Conservation (phyloP, 164 flowering plant species). For the Protea cynaroides region DNA sequence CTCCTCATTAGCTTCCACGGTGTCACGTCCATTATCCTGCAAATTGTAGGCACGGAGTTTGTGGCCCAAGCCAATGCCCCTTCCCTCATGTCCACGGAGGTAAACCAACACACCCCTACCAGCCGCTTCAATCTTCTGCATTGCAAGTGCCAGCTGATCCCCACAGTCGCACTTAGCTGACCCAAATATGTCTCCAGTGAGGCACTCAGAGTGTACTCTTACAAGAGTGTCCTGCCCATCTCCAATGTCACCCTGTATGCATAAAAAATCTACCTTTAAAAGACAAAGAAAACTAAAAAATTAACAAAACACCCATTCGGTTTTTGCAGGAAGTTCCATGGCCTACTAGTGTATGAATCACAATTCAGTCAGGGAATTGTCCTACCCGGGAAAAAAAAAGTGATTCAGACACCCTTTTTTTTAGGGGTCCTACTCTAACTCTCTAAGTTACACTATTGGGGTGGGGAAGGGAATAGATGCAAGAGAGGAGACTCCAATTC, state of each 20-base stretch:
- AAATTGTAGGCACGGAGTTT: slow-evolving; percentile 94
- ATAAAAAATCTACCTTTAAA: neutral
- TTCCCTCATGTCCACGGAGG: slow-evolving; percentile 95
- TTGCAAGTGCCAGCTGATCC: slow-evolving; percentile 83
- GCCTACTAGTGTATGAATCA: neutral
- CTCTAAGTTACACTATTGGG: no score
- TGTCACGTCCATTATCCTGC: slow-evolving; percentile 91
- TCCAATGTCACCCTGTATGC: slow-evolving; percentile 85
- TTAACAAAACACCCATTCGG: no score
- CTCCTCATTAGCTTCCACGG: slow-evolving; percentile 97
- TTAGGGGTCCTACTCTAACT: no score
- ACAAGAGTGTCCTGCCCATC: slow-evolving; percentile 90
- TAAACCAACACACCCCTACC: slow-evolving; percentile 87
- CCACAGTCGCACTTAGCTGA: slow-evolving; percentile 98
- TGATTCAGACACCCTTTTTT: slow-evolving; percentile 3
- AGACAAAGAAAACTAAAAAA: neutral
- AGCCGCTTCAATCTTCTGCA: slow-evolving; percentile 85
- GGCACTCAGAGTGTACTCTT: slow-evolving; percentile 96
- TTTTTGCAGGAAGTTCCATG: neutral
- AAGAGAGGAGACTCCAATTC: no score
- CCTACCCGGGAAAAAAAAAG: no score
- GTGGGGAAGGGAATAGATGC: no score
- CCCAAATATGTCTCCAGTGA: slow-evolving; percentile 96
- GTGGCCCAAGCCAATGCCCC: slow-evolving; percentile 97
- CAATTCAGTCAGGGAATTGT: neutral